Conservation (phyloP, 2,329 filamentous ascomycete genomes). For the Sporothrix luriei region DNA sequence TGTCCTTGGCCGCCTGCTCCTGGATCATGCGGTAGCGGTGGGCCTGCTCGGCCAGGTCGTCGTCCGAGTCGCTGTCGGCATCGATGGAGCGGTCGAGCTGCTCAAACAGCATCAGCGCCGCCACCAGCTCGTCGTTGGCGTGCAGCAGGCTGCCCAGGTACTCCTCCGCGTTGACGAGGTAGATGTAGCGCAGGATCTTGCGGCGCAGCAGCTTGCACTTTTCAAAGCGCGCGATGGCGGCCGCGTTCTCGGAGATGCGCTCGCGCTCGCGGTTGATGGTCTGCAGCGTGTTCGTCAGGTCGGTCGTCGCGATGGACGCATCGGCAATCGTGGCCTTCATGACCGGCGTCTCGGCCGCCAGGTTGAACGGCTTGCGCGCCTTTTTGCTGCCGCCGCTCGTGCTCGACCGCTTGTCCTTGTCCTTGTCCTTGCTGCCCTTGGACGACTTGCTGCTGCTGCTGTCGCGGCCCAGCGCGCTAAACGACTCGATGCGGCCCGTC, state of each 20-base stretch:
- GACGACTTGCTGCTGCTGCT: neutral
- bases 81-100: conserved; percentile 86
- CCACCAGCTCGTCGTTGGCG: conserved; percentile 94
- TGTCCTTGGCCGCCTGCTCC: conserved; percentile 53
- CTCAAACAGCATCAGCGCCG: conserved; percentile 90
- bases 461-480: conserved; percentile 45
- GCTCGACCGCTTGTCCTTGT: conserved; percentile 49
- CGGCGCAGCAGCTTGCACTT: conserved; percentile 81
- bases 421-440: conserved; percentile 40
- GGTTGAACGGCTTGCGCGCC: conserved; percentile 70
- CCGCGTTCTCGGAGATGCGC: conserved; percentile 80
- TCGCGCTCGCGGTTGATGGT: conserved; percentile 87
- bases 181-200: conserved; percentile 87
- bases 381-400: conserved; percentile 51
- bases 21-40: conserved; percentile 56
- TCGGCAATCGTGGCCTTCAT: conserved; percentile 90
- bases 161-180: conserved; percentile 86
- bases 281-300: conserved; percentile 82
- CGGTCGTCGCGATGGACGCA: conserved; percentile 86
- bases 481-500: conserved; percentile 45
- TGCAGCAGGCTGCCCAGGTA: conserved; percentile 89
- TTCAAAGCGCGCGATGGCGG: conserved; percentile 77
- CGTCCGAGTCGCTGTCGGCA: conserved; percentile 70
- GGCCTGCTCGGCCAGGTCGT: conserved; percentile 67
- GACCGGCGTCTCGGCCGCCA: conserved; percentile 82